phyloP scores from a whole-genome alignment of 208 protist species.

The Crithidia acanthocephali region DNA sequence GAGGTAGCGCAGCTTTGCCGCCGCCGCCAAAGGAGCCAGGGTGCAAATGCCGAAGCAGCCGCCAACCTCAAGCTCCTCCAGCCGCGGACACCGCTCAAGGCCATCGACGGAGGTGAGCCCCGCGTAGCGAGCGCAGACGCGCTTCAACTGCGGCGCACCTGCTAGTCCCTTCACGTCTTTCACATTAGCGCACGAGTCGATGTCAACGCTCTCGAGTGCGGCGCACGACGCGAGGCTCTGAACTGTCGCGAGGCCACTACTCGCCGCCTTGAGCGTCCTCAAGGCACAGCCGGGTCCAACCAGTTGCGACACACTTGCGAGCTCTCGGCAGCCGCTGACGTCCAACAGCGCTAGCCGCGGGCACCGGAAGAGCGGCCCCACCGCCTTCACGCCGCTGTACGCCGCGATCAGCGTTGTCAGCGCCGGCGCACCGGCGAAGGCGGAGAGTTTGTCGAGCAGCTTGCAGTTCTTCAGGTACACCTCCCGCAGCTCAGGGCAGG shows the following conservation, averaged over 20 bases:
- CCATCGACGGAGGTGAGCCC: constrained; percentile 8
- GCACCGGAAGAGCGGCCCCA: constrained; percentile 11
- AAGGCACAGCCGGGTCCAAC: constrained; percentile 3
- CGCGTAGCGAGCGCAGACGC: constrained; percentile 1
- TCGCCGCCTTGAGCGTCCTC: constrained; percentile 2
- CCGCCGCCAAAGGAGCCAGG: not conserved
- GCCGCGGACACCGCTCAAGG: not conserved
- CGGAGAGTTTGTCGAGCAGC: not conserved
- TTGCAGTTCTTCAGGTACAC: constrained; percentile 9
- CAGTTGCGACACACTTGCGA: not conserved
- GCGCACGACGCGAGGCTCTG: not conserved
- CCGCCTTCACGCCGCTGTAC: constrained; percentile 1
- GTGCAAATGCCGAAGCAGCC: not conserved
- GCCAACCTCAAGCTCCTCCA: constrained; percentile 1
- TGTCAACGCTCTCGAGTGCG: not conserved
- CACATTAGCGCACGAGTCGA: constrained; percentile 4
- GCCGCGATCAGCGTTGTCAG: constrained; percentile 5
- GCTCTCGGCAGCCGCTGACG: constrained; percentile 7
- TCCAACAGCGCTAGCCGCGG: constrained; percentile 5
- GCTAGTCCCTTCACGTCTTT: constrained; percentile 8
- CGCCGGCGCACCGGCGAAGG: not conserved
- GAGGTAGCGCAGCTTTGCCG: not conserved
- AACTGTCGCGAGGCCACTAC: not conserved
- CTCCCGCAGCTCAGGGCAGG: constrained; percentile 10
- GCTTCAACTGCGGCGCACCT: not conserved